Base-by-base conservation (phyloP, 352 stramenopile genomes). In the Phytophthora pistaciae region DNA sequence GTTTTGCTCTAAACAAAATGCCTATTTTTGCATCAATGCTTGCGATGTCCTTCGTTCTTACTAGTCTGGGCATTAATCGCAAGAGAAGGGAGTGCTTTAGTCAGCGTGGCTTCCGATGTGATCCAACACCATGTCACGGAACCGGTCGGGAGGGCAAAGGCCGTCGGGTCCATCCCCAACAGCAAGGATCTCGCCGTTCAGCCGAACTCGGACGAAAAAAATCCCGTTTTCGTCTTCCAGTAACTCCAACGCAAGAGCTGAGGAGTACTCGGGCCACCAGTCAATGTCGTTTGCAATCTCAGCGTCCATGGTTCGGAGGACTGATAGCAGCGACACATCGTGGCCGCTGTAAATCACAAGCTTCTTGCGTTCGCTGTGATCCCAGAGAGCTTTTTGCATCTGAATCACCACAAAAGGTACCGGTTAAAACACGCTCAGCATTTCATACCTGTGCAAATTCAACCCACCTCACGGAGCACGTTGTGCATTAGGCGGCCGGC, bases 291-390 rank as follows among this genome's bases (percentile, higher is more conserved):
- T 67, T 18, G 77, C 70, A 27, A 92, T 60, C 25, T 79, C 54
- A 10, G 77, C 80, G 55, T 83, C 64, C 20, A 93, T 77, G 1
- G 82, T 84, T 60, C 91, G 84, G n/a, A 96, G 73, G n/a, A 93
- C 68, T 1, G 87, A 87, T 20, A 96, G 74, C 53, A 96, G 70
- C 20, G 87, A 93, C 20, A 95, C 76, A 62, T 96, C 89, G 64
- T 96, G 89, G 33, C 89, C 89, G 56, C 87, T 95, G 79, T 95
- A 96, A 23, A 94, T 71, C 42, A 93, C 66, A 29, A 96, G 69
- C 50, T 77, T 83, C 68, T 91, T 90, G 52, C 60, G 77, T 56
- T 79, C 70, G n/a, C 16, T 40, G 57, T 82, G 62, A 16, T 74
- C 74, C 55, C 33, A 70, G 1, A 83, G 55, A 23, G 66, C 60